A percentile compares a stretch with the other conserved stretches of the same genome.
Evolutionary conservation across 768 basidiomycete genomes (phyloP).

Genomic region (Hericium erinaceus): DNA sequence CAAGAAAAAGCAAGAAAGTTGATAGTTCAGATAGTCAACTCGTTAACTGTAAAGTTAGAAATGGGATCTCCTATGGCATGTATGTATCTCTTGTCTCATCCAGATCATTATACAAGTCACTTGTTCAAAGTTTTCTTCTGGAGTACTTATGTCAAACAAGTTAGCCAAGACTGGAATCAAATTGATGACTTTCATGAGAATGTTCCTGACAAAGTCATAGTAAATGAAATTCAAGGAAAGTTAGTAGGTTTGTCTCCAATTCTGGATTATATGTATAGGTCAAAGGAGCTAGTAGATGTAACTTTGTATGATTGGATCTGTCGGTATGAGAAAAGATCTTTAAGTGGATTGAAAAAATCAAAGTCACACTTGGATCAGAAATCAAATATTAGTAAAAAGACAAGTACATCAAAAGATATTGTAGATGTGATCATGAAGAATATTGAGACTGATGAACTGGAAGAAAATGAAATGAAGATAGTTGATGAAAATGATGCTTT

Average conservation of each 20-base stretch:
- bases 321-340: not conserved
- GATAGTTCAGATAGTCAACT: slow-evolving; percentile 29
- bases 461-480: not conserved
- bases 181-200: not conserved
- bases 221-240: not conserved
- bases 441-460: no score
- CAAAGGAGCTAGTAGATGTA: not conserved
- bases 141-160: not conserved
- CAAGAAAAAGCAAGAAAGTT: slow-evolving; percentile 20
- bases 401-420: no score
- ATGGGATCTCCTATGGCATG: slow-evolving; percentile 29
- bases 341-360: not conserved
- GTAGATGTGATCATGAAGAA: no score
- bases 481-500: no score
- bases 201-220: not conserved
- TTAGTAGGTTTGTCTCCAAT: not conserved
- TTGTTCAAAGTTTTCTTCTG: slow-evolving; percentile 16
- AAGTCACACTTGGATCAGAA: no score
- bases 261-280: not conserved
- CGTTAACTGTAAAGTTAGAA: slow-evolving; percentile 25
- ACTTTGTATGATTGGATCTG: not conserved
- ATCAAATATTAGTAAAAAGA: no score
- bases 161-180: not conserved
- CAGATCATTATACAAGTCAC: slow-evolving; percentile 31
- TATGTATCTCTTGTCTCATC: slow-evolving; percentile 26